These are phyloP conservation scores for Xylaria flabelliformis DNA, from an alignment of 495 filamentous ascomycete genomes.

Conservation along the genomic window DNA sequence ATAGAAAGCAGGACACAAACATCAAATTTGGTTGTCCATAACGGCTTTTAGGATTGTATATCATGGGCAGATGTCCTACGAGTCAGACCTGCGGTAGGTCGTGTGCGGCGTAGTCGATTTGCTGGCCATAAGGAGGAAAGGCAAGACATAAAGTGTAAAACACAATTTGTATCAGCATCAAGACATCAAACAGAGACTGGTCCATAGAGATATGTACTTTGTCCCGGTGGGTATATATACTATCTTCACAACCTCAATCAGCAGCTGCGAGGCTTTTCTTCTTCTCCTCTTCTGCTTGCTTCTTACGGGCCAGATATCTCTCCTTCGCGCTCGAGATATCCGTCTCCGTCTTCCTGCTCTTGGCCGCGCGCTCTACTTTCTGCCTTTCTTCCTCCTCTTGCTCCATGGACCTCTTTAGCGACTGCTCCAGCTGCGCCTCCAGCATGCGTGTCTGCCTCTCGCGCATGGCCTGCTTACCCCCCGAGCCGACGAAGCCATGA, in stretches of 20 bases:
- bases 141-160: slow-evolving; percentile 35
- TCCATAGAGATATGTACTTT: neutral
- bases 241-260: slow-evolving; percentile 20
- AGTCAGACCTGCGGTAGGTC: neutral
- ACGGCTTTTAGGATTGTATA: neutral
- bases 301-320: slow-evolving; percentile 85
- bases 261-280: slow-evolving; percentile 51
- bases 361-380: slow-evolving; percentile 74
- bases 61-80: neutral
- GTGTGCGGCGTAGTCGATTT: neutral
- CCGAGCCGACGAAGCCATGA: slow-evolving; percentile 55
- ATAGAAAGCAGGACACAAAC: neutral
- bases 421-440: slow-evolving; percentile 78
- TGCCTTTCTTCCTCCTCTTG: slow-evolving; percentile 74
- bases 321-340: slow-evolving; percentile 89
- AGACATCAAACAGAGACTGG: slow-evolving; percentile 19
- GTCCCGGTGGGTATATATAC: slow-evolving; percentile 28
- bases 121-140: neutral
- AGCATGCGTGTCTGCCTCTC: slow-evolving; percentile 89
- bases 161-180: slow-evolving; percentile 26
- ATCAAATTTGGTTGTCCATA: neutral
- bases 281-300: slow-evolving; percentile 73
- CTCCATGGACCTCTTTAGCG: slow-evolving; percentile 72
- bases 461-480: slow-evolving; percentile 66
- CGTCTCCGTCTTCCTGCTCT: slow-evolving; percentile 72